These are phyloP conservation scores for Acorus gramineus DNA, from an alignment of 106 monocot species.

Conservation along the genomic window DNA sequence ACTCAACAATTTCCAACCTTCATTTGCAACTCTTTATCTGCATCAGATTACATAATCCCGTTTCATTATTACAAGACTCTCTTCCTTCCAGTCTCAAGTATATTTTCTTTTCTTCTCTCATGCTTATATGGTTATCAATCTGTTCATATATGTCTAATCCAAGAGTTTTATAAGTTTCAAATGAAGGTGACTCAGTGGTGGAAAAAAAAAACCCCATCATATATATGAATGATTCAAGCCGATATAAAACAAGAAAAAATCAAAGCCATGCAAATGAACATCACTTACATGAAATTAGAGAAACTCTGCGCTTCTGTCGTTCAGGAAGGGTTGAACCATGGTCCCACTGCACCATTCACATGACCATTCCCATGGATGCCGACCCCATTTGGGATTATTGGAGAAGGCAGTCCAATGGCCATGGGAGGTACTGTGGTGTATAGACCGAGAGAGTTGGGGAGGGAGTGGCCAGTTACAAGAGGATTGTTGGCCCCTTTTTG, in stretches of 20 bases:
- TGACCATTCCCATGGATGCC: slow-evolving; percentile 49
- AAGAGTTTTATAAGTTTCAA: slow-evolving; percentile 31
- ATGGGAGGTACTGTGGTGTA: too few relatives aligned
- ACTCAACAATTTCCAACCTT: slow-evolving; percentile 1
- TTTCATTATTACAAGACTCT: slow-evolving; percentile 27
- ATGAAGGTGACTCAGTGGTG: slow-evolving; percentile 11
- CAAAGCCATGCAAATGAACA: slow-evolving; percentile 15
- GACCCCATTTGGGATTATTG: slow-evolving; percentile 32
- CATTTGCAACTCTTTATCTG: slow-evolving; percentile 36
- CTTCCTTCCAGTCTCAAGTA: not conserved
- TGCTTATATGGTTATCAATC: slow-evolving; percentile 34
- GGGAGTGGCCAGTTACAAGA: slow-evolving; percentile 26
- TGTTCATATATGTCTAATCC: slow-evolving; percentile 11
- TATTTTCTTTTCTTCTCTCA: slow-evolving; percentile 14
- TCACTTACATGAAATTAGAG: slow-evolving; percentile 7
- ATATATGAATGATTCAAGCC: slow-evolving; percentile 24
- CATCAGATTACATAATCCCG: slow-evolving; percentile 14
- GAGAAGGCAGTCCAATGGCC: slow-evolving; percentile 27
- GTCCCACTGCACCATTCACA: slow-evolving; percentile 24
- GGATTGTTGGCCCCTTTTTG: slow-evolving; percentile 24
- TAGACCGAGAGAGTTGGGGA: slow-evolving; percentile 17
- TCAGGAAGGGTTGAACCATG: slow-evolving; percentile 57
- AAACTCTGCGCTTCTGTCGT: slow-evolving; percentile 4
- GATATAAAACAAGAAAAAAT: not conserved
- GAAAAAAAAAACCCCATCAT: slow-evolving; percentile 13